phyloP scores from a whole-genome alignment of 2,329 filamentous ascomycete genomes.

The Apiospora koreana region DNA sequence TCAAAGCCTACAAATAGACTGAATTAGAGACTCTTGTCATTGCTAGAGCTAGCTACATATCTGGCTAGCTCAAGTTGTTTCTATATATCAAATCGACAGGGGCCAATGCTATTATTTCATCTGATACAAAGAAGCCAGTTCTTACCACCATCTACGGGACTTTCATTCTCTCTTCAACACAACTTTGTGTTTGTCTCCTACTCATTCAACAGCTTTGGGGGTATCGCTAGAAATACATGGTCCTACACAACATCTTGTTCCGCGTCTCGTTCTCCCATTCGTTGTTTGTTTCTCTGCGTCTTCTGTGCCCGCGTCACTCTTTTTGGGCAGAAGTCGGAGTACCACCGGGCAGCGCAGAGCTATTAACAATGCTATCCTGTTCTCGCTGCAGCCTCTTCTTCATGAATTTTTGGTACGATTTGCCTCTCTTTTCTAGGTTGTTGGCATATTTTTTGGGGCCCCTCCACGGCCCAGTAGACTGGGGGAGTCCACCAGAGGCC shows the following conservation, averaged over 20 bases:
- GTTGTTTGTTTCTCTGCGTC: not conserved
- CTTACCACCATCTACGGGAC: not conserved
- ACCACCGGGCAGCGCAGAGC: constrained; percentile 13
- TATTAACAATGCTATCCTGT: constrained; percentile 16
- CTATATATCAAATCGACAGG: not conserved
- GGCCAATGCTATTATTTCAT: not conserved
- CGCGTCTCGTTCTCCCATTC: not conserved
- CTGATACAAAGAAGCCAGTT: not conserved
- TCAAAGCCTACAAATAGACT: not conserved
- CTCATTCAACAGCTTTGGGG: not conserved
- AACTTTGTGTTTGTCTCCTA: not conserved
- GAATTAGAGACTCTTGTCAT: not conserved
- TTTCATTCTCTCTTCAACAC: not conserved
- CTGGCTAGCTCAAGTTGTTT: not conserved
- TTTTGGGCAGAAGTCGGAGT: constrained; percentile 10
- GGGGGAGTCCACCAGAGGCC: not conserved
- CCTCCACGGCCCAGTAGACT: not conserved
- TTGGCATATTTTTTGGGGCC: constrained; percentile 7
- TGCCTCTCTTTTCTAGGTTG: constrained; percentile 16
- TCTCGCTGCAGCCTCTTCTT: constrained; percentile 12
- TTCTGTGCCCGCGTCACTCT: not conserved
- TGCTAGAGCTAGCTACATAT: not conserved
- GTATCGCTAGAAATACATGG: not conserved
- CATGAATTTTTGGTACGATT: constrained; percentile 17
- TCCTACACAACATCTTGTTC: not conserved